Conservation (phyloP, 495 filamentous ascomycete genomes). For the Penicillium parvum region DNA sequence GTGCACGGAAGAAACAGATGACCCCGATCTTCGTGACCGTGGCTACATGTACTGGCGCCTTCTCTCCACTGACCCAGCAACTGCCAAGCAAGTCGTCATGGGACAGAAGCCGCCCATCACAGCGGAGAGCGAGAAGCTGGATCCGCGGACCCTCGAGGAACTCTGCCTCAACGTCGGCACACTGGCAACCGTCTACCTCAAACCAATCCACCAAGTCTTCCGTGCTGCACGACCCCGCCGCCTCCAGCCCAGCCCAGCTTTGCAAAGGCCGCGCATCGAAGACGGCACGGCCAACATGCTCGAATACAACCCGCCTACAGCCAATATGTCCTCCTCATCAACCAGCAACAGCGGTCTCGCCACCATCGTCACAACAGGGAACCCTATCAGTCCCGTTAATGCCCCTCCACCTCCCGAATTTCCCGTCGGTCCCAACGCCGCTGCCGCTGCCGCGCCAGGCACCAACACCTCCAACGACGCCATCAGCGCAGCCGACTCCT, state of each 20-base stretch:
- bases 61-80: conserved; percentile 85
- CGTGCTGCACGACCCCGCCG: conserved; percentile 75
- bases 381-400: conserved; percentile 18
- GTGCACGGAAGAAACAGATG: conserved; percentile 98
- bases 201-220: conserved; percentile 98
- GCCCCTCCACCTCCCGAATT: conserved; percentile 17
- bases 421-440: conserved; percentile 20
- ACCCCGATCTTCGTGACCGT: conserved; percentile 90
- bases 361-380: conserved; percentile 22
- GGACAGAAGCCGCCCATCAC: conserved; percentile 96
- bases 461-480: conserved; percentile 41
- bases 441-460: conserved; percentile 16
- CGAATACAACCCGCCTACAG: conserved; percentile 25
- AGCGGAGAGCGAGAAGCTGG: conserved; percentile 91
- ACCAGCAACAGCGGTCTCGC: conserved; percentile 28
- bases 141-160: conserved; percentile 88
- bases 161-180: conserved; percentile 97
- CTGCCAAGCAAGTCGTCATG: conserved; percentile 88
- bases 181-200: conserved; percentile 93
- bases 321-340: conserved; percentile 14
- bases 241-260: conserved; percentile 73
- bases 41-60: conserved; percentile 99
- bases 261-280: conserved; percentile 64
- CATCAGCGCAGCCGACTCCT: conserved; percentile 76
- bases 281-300: conserved; percentile 36